Evolutionary conservation across 768 basidiomycete species (phyloP), one percentile per base, ranked within the genome.

Genomic region (Xerocomellus dryophilus): DNA sequence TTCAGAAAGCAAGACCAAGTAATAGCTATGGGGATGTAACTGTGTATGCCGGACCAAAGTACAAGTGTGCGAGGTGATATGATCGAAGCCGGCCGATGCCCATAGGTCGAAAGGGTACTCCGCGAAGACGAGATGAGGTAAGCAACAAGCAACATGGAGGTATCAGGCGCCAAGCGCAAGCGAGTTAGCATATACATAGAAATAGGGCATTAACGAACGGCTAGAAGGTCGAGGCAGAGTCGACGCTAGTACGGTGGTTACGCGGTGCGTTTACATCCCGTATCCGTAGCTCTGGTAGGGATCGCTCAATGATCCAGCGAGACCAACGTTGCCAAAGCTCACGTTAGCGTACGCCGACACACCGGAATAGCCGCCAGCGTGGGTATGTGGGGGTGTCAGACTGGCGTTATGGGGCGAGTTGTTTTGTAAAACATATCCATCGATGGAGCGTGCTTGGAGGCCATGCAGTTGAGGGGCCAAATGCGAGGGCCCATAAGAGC

Each of bases 251-350:
- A 73, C 72, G 62, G 36, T 59, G 62, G 47, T 36, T 17, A 43
- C 34, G 36, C 35, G 41, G 53, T 31, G 45, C 31, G 48, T 73
- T 84, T 80, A 91, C 87, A 90, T 89, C 66, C 86, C 84, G 64
- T 92, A 92, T 54, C 84, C 85, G 64, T 86, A 92, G 59, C 76
- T 74, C 74, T 88, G 86, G 76, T 92, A 92, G 32, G 86, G 87
- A 71, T 90, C 89, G 63, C 77, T 82, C 64, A 86, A 74, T 38
- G 81, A 74, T 43, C 78, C 77, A 38, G 84, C 71, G 56, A 80
- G 66, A 50, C 76, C 75, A 56, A 76, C 71, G 57, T 68, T 70
- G 44, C 75, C 74, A 69, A 78, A 81, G 64, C 79, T 82, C 64
- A 79, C 79, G 65, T 82, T 85, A 57, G 68, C 69, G 60, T 77